A percentile compares a stretch with the other conserved stretches of the same genome.
Conservation (phyloP, 345 rosid genomes). For the Eucalyptus virginea region DNA sequence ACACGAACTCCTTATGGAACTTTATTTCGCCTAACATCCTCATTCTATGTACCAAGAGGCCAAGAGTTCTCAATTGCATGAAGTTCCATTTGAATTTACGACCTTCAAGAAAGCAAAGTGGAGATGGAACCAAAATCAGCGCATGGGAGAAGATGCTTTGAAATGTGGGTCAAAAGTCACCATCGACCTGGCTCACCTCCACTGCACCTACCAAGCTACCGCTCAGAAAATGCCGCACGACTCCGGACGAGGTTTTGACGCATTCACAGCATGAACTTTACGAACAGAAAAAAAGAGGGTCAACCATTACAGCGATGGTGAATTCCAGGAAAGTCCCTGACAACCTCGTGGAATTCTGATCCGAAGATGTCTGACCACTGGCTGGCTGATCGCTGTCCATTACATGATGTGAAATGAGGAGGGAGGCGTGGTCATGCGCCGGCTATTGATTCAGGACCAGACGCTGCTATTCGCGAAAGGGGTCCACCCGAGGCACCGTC, state of each 20-base stretch:
- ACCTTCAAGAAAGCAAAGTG: not conserved
- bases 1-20: rapidly evolving
- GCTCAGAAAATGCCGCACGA: not conserved
- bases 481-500: not conserved
- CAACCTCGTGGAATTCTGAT: not conserved
- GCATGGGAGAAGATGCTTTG: not conserved
- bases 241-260: not conserved
- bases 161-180: not conserved
- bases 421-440: not conserved
- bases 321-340: not conserved
- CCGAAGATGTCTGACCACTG: not conserved
- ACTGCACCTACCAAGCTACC: not conserved
- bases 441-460: not conserved
- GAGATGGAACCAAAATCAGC: not conserved
- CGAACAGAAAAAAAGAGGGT: not conserved
- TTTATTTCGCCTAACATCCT: not conserved
- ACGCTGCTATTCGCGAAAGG: not conserved
- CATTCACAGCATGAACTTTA: not conserved
- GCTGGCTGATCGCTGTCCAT: not conserved
- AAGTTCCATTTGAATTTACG: not conserved
- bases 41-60: not conserved
- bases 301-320: not conserved
- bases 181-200: not conserved
- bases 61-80: not conserved
- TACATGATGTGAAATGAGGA: not conserved